Conservation (phyloP, 2,329 filamentous ascomycete species). For the Fusarium tricinctum region DNA sequence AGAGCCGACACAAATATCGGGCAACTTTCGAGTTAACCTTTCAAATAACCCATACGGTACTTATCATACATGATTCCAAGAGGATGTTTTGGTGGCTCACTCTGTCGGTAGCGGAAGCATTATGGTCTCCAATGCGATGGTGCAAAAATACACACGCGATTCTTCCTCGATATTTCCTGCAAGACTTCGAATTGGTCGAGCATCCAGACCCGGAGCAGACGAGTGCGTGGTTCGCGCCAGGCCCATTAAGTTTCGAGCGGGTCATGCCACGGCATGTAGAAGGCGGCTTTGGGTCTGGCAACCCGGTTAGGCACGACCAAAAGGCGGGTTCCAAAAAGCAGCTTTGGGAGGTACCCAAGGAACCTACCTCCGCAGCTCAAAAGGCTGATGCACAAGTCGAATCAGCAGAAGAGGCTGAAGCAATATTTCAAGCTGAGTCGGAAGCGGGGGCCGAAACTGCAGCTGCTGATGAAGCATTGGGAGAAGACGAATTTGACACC, state of each 20-base stretch:
- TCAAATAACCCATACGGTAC: slow-evolving; percentile 75
- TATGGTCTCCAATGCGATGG: slow-evolving; percentile 71
- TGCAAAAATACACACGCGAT: slow-evolving; percentile 64
- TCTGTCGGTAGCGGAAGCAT: slow-evolving; percentile 66
- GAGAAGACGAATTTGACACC: background rate
- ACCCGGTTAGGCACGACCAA: background rate
- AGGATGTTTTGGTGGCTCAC: background rate
- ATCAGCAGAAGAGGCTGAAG: background rate
- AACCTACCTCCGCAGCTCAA: background rate
- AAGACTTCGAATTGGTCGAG: slow-evolving; percentile 69
- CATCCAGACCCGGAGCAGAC: slow-evolving; percentile 68
- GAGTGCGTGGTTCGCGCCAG: slow-evolving; percentile 70
- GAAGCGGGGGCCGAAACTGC: background rate
- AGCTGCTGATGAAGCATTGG: background rate
- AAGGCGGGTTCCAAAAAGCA: background rate
- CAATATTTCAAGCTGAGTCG: background rate
- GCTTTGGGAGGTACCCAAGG: background rate
- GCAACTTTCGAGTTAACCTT: slow-evolving; percentile 70
- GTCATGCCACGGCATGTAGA: slow-evolving; percentile 37
- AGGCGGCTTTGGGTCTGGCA: background rate
- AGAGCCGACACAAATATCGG: slow-evolving; percentile 50
- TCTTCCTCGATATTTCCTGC: slow-evolving; percentile 74
- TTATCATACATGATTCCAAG: slow-evolving; percentile 25
- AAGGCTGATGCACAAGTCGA: background rate
- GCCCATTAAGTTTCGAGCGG: slow-evolving; percentile 53